These are phyloP conservation scores for Ziziphus jujuba DNA, from an alignment of 306 rosid species.

Conservation along the genomic window DNA sequence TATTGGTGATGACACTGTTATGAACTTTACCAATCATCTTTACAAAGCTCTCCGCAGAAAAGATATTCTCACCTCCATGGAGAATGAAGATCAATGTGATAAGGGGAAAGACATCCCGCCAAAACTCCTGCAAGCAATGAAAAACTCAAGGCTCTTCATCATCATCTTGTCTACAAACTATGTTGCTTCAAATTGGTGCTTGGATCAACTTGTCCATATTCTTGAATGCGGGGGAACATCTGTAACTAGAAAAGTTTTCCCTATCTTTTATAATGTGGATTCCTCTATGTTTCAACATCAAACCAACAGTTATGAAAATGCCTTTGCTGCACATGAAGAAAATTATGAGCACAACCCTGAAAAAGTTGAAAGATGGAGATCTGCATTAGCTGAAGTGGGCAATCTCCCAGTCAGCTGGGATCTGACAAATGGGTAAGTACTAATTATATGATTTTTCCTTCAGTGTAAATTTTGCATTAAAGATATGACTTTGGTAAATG, in stretches of 20 bases:
- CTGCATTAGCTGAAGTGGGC: not conserved
- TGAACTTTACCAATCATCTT: not conserved
- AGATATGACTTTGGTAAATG: too few species aligned
- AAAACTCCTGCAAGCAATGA: not conserved
- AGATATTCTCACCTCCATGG: not conserved
- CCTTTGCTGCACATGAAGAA: not conserved
- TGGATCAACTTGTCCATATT: slow-evolving; percentile 1
- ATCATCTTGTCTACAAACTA: not conserved
- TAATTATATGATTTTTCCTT: too few species aligned
- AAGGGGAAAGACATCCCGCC: not conserved
- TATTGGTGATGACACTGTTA: not conserved
- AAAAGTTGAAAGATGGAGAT: not conserved
- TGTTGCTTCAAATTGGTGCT: not conserved
- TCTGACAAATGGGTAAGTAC: not conserved
- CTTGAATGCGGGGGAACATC: not conserved
- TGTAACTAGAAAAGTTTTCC: not conserved
- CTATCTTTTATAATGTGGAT: not conserved
- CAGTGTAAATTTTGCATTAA: too few species aligned
- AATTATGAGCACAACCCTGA: not conserved
- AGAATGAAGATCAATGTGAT: not conserved
- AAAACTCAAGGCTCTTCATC: not conserved
- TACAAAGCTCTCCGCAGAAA: not conserved
- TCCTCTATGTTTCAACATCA: not conserved
- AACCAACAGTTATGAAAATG: not conserved
- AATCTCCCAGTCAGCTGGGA: not conserved